These are phyloP conservation scores for Xerocomellus dryophilus DNA, from an alignment of 768 basidiomycete genomes.

Conservation along the genomic window DNA sequence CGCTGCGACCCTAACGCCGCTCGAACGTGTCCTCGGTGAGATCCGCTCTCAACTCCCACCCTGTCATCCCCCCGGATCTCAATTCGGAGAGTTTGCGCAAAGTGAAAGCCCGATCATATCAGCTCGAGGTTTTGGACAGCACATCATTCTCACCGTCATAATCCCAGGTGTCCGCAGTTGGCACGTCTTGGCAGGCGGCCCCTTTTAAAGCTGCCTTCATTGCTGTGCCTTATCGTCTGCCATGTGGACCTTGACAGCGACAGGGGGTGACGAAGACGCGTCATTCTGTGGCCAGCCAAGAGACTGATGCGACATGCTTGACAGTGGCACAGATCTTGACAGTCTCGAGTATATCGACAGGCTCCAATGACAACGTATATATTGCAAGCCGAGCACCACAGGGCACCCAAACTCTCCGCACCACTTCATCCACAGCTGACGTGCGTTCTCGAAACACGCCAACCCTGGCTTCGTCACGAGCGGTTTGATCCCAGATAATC, in stretches of 20 bases:
- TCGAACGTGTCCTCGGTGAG: conserved; percentile 20
- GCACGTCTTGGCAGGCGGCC: conserved; percentile 11
- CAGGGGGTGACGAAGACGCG: conserved; percentile 12
- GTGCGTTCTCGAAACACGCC: conserved; percentile 19
- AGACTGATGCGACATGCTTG: conserved; percentile 1
- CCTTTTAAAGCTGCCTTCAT: conserved; percentile 8
- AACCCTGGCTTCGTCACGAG: conserved; percentile 1
- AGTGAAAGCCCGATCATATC: conserved; percentile 23
- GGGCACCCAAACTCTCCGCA: conserved; percentile 7
- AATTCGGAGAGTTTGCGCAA: conserved; percentile 16
- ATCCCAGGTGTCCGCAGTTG: conserved; percentile 11
- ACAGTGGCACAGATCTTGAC: conserved; percentile 9
- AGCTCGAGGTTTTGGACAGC: conserved; percentile 12
- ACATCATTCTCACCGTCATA: conserved; percentile 20
- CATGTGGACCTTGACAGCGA: conserved; percentile 8
- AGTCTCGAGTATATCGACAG: not conserved
- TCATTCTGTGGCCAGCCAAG: conserved; percentile 6
- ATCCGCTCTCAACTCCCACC: conserved; percentile 27
- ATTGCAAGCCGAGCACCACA: conserved; percentile 1
- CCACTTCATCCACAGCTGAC: conserved; percentile 18
- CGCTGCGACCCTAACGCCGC: conserved; percentile 20
- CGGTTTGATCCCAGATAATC: conserved; percentile 11
- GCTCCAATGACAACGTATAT: conserved; percentile 7
- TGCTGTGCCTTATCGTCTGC: conserved; percentile 19
- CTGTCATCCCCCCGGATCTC: conserved; percentile 22